These are phyloP conservation scores for Prunus fruticosa DNA, from an alignment of 306 rosid species.

Conservation along the genomic window DNA sequence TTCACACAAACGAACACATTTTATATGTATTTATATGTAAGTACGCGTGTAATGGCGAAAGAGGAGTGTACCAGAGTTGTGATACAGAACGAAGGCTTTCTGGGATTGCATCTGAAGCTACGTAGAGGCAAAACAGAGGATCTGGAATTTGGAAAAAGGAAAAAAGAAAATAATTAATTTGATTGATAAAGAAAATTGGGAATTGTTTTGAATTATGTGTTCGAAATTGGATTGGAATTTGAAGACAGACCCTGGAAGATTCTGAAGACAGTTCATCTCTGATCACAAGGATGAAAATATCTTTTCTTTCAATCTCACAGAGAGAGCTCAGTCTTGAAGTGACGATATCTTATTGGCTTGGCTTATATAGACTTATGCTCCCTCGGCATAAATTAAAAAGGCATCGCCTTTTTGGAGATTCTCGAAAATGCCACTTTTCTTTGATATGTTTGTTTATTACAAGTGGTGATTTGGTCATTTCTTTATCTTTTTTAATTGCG, in stretches of 20 bases:
- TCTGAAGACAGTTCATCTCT: slow-evolving; percentile 69
- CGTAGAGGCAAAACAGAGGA: slow-evolving; percentile 46
- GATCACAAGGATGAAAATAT: neutral
- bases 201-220: neutral
- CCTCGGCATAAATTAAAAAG: neutral
- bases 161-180: neutral
- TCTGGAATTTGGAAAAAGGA: slow-evolving; percentile 36
- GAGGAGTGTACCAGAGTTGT: slow-evolving; percentile 38
- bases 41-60: neutral
- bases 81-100: slow-evolving; percentile 23
- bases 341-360: neutral
- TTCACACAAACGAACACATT: neutral
- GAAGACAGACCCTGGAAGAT: slow-evolving; percentile 46
- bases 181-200: neutral
- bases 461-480: too few species aligned
- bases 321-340: neutral
- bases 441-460: neutral
- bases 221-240: neutral
- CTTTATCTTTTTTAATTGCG: too few species aligned
- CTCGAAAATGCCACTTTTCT: slow-evolving; percentile 12
- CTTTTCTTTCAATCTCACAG: neutral
- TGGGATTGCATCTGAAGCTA: slow-evolving; percentile 35
- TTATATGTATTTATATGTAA: neutral
- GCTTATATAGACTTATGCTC: neutral
- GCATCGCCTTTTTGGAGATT: slow-evolving; percentile 2